phyloP scores from a whole-genome alignment of 176 grass and related monocot genomes.

The Puccinellia tenuiflora region DNA sequence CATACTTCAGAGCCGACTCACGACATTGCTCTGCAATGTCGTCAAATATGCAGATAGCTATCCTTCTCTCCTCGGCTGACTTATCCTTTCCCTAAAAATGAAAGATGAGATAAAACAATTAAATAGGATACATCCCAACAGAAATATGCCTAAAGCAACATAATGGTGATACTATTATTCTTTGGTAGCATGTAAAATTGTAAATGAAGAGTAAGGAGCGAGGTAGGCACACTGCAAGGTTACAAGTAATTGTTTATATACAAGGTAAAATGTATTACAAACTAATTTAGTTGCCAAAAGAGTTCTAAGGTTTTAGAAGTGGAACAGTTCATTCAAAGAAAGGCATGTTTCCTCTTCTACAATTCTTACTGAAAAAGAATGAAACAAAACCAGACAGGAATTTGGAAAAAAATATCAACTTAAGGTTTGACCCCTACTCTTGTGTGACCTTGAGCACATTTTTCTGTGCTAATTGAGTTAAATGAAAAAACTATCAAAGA shows the following conservation, averaged over 20 bases:
- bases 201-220: background rate
- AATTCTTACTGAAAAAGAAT: background rate
- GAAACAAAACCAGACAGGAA: background rate
- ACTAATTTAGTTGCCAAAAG: background rate
- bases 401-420: background rate
- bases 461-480: background rate
- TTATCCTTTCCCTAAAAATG: slow-evolving; percentile 89
- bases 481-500: background rate
- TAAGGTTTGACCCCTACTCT: background rate
- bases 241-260: background rate
- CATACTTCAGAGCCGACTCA: slow-evolving; percentile 77
- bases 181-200: background rate
- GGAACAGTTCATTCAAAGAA: background rate
- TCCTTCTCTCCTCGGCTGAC: slow-evolving; percentile 95
- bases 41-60: slow-evolving; percentile 99
- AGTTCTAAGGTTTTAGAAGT: background rate
- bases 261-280: background rate
- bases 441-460: background rate
- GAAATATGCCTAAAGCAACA: slow-evolving; percentile 2
- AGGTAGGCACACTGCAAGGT: background rate
- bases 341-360: background rate
- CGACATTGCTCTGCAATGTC: slow-evolving; percentile 94
- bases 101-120: background rate
- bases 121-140: background rate
- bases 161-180: background rate